Conservation (phyloP, 2,329 filamentous ascomycete species). For the Exophiala sp. region DNA sequence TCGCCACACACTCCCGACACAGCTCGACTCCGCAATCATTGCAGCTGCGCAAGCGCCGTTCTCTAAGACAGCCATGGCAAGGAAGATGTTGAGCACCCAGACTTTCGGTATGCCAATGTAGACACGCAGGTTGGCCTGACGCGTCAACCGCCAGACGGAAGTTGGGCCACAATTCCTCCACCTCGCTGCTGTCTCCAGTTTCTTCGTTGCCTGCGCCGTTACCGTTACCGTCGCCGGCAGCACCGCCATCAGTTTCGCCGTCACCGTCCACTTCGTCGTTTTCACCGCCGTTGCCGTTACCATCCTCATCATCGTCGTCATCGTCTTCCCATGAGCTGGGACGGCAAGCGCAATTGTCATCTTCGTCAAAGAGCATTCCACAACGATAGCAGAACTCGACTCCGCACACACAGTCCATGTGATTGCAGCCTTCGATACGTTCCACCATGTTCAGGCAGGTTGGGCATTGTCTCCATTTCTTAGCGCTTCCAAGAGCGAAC, state of each 20-base stretch:
- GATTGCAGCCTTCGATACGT: constrained; percentile 19
- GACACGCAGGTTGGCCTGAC: not conserved
- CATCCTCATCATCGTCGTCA: constrained; percentile 7
- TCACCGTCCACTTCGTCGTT: not conserved
- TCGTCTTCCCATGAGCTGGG: not conserved
- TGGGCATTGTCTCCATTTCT: constrained; percentile 25
- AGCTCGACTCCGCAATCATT: constrained; percentile 4
- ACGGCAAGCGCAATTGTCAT: constrained; percentile 5
- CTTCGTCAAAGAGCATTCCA: constrained; percentile 15
- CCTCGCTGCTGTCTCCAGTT: not conserved
- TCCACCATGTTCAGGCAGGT: constrained; percentile 22
- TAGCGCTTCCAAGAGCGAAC: constrained; percentile 6
- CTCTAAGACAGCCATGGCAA: constrained; percentile 5
- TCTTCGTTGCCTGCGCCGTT: not conserved
- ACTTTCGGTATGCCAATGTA: not conserved
- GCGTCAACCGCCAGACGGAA: not conserved
- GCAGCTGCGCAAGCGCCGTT: not conserved
- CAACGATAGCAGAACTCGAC: constrained; percentile 25
- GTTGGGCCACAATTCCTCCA: not conserved
- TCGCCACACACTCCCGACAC: not conserved
- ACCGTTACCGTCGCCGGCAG: too few relatives aligned
- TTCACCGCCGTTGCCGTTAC: constrained; percentile 1
- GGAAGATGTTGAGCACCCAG: not conserved
- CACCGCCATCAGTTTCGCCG: not conserved
- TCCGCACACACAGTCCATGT: constrained; percentile 23